phyloP scores from a whole-genome alignment of 495 filamentous ascomycete species.

The Paragyromitra xinjiangensis region DNA sequence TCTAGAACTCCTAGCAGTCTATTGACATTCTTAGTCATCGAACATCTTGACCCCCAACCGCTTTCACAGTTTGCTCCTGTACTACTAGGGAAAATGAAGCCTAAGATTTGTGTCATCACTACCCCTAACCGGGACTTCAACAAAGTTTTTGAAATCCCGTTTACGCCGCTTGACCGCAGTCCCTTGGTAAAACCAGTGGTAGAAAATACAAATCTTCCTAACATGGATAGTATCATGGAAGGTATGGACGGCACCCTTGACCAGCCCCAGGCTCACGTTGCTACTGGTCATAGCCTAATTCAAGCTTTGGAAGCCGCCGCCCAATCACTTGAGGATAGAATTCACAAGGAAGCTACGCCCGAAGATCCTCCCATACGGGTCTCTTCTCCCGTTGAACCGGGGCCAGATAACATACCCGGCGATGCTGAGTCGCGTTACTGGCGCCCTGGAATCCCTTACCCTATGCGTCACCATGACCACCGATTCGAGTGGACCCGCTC shows the following conservation, averaged over 20 bases:
- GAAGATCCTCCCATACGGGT: slow-evolving; percentile 1
- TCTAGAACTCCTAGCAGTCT: not conserved
- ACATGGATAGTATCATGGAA: slow-evolving; percentile 9
- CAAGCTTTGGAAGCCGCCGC: slow-evolving; percentile 18
- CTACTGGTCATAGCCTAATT: slow-evolving; percentile 3
- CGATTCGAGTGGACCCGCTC: slow-evolving; percentile 56
- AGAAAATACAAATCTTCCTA: not conserved
- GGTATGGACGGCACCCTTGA: not conserved
- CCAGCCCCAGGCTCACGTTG: not conserved
- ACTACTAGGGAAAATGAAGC: slow-evolving; percentile 51
- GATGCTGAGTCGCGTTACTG: slow-evolving; percentile 30
- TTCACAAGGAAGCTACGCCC: slow-evolving; percentile 8
- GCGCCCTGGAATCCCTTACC: slow-evolving; percentile 47
- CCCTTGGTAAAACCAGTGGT: slow-evolving; percentile 9
- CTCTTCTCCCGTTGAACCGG: not conserved
- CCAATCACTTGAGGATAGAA: slow-evolving; percentile 2
- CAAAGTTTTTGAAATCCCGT: slow-evolving; percentile 49
- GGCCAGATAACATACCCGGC: not conserved
- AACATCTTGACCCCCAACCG: slow-evolving; percentile 55
- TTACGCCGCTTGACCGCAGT: slow-evolving; percentile 23
- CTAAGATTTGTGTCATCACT: slow-evolving; percentile 55
- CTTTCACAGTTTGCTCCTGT: slow-evolving; percentile 47
- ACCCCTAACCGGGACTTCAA: slow-evolving; percentile 58
- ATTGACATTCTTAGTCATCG: slow-evolving; percentile 51
- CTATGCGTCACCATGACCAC: slow-evolving; percentile 57